Percentiles rank a stretch among this genome's conserved stretches.
Evolutionary conservation across 495 filamentous ascomycete genomes (phyloP).

Genomic region (Penicillium subrubescens): DNA sequence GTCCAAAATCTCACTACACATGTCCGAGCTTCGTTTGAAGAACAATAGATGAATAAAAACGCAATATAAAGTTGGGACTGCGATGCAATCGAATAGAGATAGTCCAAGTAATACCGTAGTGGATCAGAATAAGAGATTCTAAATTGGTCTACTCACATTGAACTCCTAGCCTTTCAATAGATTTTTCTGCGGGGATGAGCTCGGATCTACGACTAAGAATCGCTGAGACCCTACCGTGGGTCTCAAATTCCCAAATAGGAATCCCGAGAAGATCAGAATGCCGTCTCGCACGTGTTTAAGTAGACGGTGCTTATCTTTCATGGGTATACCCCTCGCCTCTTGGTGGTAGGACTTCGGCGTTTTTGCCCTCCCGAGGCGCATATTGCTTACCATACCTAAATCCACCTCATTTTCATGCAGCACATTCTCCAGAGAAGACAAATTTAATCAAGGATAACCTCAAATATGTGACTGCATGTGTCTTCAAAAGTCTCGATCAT

Average conservation of each 20-base stretch:
- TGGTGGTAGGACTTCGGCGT: not conserved
- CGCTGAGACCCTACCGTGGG: not conserved
- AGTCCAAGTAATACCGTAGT: no score
- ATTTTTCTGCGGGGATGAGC: not conserved
- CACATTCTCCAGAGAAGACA: not conserved
- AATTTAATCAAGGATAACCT: not conserved
- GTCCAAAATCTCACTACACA: no score
- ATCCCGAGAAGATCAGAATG: not conserved
- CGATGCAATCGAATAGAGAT: no score
- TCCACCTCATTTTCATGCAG: not conserved
- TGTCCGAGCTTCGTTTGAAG: no score
- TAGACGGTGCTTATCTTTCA: not conserved
- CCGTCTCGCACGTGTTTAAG: not conserved
- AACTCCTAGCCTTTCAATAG: not conserved
- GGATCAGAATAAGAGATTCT: not conserved
- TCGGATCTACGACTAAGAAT: not conserved
- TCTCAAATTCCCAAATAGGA: not conserved
- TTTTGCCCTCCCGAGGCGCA: not conserved
- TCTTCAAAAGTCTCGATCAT: conserved; percentile 8
- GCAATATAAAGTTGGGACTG: no score
- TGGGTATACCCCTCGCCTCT: not conserved
- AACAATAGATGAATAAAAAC: no score
- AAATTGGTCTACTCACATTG: not conserved
- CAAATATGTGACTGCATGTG: not conserved
- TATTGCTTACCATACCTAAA: not conserved